These are phyloP conservation scores for Aspergillus texensis DNA, from an alignment of 2,329 filamentous ascomycete species.

Conservation along the genomic window DNA sequence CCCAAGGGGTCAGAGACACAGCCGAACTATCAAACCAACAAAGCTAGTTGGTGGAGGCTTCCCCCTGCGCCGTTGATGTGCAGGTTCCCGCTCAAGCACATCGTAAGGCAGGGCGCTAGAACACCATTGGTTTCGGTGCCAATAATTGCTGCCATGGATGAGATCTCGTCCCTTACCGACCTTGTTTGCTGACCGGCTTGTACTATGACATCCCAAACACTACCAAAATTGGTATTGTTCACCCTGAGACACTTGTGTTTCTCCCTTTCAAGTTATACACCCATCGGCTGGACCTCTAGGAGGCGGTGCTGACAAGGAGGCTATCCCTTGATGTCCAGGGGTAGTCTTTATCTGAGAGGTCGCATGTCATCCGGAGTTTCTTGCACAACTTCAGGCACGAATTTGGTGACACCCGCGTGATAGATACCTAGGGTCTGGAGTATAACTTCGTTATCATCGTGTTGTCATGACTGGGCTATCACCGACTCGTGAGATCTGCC, in stretches of 20 bases:
- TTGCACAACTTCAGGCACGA: background rate
- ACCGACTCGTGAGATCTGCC: background rate
- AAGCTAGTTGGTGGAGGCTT: background rate
- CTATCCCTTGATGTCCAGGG: background rate
- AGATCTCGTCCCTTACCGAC: background rate
- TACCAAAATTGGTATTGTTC: background rate
- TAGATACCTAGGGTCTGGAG: background rate
- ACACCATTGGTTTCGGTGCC: background rate
- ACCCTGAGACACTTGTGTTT: background rate
- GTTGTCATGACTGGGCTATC: too few species aligned
- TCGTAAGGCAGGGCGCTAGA: background rate
- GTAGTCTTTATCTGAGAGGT: background rate
- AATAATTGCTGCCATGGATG: background rate
- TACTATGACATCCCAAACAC: background rate
- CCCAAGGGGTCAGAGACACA: background rate
- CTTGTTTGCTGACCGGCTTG: background rate
- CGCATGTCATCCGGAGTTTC: background rate
- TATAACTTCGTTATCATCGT: background rate
- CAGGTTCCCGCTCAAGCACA: background rate
- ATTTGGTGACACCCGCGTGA: background rate
- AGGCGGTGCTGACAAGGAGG: background rate
- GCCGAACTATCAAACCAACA: background rate
- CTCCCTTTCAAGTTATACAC: background rate
- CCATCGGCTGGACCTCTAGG: background rate
- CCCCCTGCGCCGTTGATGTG: background rate